Evolutionary conservation across 768 basidiomycete genomes (phyloP).

Genomic region (Gloeostereum incarnatum): DNA sequence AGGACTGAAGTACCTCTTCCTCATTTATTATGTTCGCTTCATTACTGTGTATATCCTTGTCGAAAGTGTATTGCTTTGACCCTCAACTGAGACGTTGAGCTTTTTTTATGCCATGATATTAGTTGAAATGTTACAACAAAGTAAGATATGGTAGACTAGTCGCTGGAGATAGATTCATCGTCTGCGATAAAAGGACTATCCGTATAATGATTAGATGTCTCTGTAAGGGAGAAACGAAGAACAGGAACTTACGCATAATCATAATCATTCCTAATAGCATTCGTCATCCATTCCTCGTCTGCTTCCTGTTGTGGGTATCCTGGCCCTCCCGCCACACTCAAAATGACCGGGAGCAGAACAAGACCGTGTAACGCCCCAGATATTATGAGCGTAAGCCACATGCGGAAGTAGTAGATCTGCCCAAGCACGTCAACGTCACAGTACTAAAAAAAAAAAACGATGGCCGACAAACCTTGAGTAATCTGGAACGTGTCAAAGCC

Average conservation of each 20-base stretch:
- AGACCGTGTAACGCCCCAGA: slow-evolving; percentile 89
- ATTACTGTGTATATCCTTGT: too few species aligned
- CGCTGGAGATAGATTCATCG: slow-evolving; percentile 56
- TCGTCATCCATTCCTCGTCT: slow-evolving; percentile 95
- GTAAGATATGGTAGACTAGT: too few species aligned
- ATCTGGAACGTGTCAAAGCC: slow-evolving; percentile 79
- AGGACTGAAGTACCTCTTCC: too few species aligned
- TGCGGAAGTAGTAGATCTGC: slow-evolving; percentile 94
- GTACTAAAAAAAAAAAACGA: not conserved
- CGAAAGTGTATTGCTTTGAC: slow-evolving; percentile 4
- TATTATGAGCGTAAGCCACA: slow-evolving; percentile 91
- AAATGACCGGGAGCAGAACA: slow-evolving; percentile 81
- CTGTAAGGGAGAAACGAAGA: not conserved
- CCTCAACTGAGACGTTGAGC: not conserved
- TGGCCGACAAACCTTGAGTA: slow-evolving; percentile 63
- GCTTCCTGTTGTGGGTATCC: slow-evolving; percentile 86
- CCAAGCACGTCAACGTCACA: slow-evolving; percentile 2
- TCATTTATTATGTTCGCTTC: too few species aligned
- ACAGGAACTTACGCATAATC: slow-evolving; percentile 65
- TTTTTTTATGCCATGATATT: too few species aligned
- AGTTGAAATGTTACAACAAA: too few species aligned
- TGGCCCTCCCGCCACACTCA: slow-evolving; percentile 81
- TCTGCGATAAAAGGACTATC: slow-evolving; percentile 74
- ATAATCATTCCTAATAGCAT: slow-evolving; percentile 77
- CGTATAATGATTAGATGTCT: slow-evolving; percentile 13